These are phyloP conservation scores for Cladosporium sp. DNA, from an alignment of 2,329 filamentous ascomycete genomes.

Conservation along the genomic window DNA sequence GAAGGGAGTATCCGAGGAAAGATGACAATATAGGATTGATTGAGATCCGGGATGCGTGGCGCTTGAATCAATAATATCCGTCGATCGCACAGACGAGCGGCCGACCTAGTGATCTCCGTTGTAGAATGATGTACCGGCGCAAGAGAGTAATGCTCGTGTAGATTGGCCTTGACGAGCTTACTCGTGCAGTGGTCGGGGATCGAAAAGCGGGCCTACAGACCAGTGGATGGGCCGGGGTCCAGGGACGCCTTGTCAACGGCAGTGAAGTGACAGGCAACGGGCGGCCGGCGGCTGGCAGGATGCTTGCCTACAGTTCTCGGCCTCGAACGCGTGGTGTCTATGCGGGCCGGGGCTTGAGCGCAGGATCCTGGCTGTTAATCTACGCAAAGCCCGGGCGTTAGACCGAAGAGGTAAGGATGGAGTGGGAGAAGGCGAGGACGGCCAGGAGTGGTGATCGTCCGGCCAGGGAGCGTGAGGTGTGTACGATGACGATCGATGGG, in stretches of 20 bases:
- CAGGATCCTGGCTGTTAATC: constrained; percentile 28
- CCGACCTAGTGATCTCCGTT: constrained; percentile 12
- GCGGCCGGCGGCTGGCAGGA: constrained; percentile 18
- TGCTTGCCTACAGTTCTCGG: constrained; percentile 15
- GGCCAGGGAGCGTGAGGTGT: constrained; percentile 1
- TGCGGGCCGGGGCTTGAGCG: constrained; percentile 21
- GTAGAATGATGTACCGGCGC: constrained; percentile 12
- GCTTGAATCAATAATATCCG: constrained; percentile 11
- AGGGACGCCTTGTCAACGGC: constrained; percentile 15
- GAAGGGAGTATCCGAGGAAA: constrained; percentile 8
- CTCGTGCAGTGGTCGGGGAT: constrained; percentile 8
- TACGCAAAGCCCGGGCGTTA: constrained; percentile 15
- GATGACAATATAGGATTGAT: constrained; percentile 8
- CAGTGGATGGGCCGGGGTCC: constrained; percentile 4
- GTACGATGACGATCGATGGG: constrained; percentile 1
- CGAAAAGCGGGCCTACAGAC: constrained; percentile 11
- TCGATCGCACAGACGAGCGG: constrained; percentile 11
- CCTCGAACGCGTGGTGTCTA: constrained; percentile 22
- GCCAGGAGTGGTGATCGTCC: constrained; percentile 14
- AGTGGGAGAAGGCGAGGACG: constrained; percentile 3
- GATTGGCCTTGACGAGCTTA: constrained; percentile 13
- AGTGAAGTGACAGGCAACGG: constrained; percentile 21
- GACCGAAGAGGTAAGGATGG: constrained; percentile 9
- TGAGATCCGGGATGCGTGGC: constrained; percentile 5
- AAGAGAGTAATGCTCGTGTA: constrained; percentile 8